phyloP scores from a whole-genome alignment of 1,284 basidiomycete species.

The Trichosporon sp. region DNA sequence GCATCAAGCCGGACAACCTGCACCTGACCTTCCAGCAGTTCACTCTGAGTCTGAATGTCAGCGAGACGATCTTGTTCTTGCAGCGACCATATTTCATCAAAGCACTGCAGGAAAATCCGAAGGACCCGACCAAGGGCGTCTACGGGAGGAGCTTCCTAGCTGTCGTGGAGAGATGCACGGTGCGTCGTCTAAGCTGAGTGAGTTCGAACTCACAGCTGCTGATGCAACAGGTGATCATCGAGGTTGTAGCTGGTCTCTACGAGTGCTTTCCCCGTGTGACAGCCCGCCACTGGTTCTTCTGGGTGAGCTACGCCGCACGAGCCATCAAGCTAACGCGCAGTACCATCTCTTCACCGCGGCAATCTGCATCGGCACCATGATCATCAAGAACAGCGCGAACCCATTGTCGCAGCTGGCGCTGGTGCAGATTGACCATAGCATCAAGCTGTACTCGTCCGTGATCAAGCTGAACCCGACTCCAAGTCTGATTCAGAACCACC shows the following conservation, averaged over 20 bases:
- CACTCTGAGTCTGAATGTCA: constrained; percentile 28
- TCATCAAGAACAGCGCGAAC: constrained; percentile 22
- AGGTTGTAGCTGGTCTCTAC: constrained; percentile 24
- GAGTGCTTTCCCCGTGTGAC: constrained; percentile 25
- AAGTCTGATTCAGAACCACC: constrained; percentile 25
- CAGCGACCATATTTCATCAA: constrained; percentile 32
- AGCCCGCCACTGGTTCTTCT: constrained; percentile 35
- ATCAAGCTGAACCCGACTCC: constrained; percentile 18
- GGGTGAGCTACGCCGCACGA: constrained; percentile 17
- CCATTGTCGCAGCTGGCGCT: constrained; percentile 18
- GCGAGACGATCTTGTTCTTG: constrained; percentile 28
- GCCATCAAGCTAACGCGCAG: constrained; percentile 13
- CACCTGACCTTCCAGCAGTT: constrained; percentile 32
- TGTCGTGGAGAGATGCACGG: constrained; percentile 33
- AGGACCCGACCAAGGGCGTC: constrained; percentile 21
- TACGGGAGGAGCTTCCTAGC: constrained; percentile 29
- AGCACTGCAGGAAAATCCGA: constrained; percentile 23
- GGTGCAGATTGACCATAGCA: constrained; percentile 22
- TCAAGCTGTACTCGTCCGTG: constrained; percentile 23
- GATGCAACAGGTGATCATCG: constrained; percentile 24
- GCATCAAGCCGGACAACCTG: constrained; percentile 19
- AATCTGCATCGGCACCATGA: constrained; percentile 28
- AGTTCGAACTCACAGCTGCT: not conserved
- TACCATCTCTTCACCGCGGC: constrained; percentile 37
- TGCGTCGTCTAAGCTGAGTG: not conserved